phyloP scores from a whole-genome alignment of 2,329 filamentous ascomycete genomes.

The Paecilomyces variotii region DNA sequence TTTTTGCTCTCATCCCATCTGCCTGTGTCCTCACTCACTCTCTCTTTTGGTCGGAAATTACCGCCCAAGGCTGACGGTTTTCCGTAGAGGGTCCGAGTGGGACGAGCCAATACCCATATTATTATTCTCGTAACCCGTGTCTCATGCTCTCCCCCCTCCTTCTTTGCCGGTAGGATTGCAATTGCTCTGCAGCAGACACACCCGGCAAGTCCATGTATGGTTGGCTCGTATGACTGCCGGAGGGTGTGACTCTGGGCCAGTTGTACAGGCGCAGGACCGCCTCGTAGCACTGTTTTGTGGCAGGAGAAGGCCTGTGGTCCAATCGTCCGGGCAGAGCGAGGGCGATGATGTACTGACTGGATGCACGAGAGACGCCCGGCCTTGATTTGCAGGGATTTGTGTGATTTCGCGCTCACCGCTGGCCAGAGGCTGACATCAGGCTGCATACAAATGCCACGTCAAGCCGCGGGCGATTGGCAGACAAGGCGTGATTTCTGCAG shows the following conservation, averaged over 20 bases:
- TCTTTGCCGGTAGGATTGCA: neutral
- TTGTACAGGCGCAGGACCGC: neutral
- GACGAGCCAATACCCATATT: neutral
- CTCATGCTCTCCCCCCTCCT: neutral
- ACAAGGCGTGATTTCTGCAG: neutral
- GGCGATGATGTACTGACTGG: neutral
- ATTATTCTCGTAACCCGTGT: neutral
- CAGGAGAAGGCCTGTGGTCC: neutral
- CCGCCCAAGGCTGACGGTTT: neutral
- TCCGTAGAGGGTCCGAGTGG: neutral
- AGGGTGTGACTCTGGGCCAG: neutral
- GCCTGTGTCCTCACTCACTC: neutral
- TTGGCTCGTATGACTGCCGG: neutral
- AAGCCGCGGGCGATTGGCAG: constrained; percentile 3
- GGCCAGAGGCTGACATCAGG: neutral
- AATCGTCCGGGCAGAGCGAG: neutral
- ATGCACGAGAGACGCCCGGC: neutral
- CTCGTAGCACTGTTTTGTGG: neutral
- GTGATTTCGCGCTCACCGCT: constrained; percentile 5
- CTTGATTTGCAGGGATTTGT: neutral
- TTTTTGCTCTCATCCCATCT: neutral
- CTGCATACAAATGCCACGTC: constrained; percentile 1
- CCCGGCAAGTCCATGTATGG: neutral
- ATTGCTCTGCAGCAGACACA: neutral
- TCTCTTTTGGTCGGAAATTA: neutral